A percentile compares a stretch with the other conserved stretches of the same genome.
Evolutionary conservation across 805 yeast species (phyloP).

Genomic region (Ogataea pini): DNA sequence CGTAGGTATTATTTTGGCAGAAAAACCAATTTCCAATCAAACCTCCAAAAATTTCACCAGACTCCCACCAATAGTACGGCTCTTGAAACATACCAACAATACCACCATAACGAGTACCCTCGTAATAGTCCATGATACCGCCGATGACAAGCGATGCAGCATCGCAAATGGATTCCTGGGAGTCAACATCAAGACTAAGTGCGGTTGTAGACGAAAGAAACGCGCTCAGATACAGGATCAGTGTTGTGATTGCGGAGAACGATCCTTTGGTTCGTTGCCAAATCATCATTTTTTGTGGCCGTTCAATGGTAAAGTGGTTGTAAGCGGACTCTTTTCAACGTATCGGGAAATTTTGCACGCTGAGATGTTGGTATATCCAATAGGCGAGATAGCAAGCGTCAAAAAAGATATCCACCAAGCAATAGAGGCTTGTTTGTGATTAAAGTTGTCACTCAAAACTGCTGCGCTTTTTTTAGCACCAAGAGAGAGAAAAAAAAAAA

Average conservation of each 20-base stretch:
- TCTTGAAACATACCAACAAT: slow-evolving; percentile 67
- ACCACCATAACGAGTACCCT: slow-evolving; percentile 63
- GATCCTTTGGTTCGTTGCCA: not conserved
- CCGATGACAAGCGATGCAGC: slow-evolving; percentile 62
- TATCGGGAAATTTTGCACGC: not conserved
- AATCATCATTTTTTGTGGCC: not conserved
- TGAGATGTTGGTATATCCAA: no score
- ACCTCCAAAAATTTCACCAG: slow-evolving; percentile 75
- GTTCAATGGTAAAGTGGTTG: not conserved
- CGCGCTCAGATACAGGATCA: slow-evolving; percentile 3
- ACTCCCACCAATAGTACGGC: slow-evolving; percentile 93
- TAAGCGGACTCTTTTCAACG: not conserved
- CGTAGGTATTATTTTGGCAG: slow-evolving; percentile 68
- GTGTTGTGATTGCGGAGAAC: not conserved
- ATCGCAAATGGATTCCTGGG: slow-evolving; percentile 34
- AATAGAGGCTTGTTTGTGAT: not conserved
- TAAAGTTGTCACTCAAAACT: not conserved
- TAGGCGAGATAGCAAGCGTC: not conserved
- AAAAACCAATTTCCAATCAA: slow-evolving; percentile 72
- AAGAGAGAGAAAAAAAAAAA: not conserved
- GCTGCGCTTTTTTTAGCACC: slow-evolving; percentile 7
- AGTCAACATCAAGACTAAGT: slow-evolving; percentile 8
- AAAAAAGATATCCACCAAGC: not conserved
- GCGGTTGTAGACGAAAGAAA: not conserved
- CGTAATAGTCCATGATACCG: slow-evolving; percentile 83